Evolutionary conservation across 768 basidiomycete genomes (phyloP).

Genomic region (Russula dissimulans): DNA sequence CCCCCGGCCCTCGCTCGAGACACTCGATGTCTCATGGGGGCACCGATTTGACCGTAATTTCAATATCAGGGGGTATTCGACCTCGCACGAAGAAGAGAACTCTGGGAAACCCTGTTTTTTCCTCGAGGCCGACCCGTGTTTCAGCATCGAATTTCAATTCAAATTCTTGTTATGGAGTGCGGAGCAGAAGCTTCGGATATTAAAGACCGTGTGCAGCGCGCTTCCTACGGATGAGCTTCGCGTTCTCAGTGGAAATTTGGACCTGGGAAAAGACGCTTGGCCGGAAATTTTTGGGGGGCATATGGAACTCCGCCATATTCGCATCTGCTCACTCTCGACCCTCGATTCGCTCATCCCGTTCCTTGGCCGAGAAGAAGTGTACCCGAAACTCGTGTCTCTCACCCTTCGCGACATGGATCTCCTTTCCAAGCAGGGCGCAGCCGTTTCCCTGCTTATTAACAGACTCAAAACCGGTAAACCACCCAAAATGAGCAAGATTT

Average conservation of each 20-base stretch:
- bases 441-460: neutral
- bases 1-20: constrained; percentile 9
- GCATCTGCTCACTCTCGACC: constrained; percentile 3
- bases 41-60: constrained; percentile 5
- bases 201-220: constrained; percentile 4
- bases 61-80: constrained; percentile 1
- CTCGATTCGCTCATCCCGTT: constrained; percentile 2
- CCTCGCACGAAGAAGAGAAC: neutral
- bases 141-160: constrained; percentile 2
- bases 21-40: constrained; percentile 11
- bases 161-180: constrained; percentile 11
- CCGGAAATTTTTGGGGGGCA: constrained; percentile 1
- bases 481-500: neutral
- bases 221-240: constrained; percentile 5
- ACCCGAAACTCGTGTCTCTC: constrained; percentile 8
- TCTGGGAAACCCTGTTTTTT: neutral
- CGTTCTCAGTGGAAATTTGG: constrained; percentile 3
- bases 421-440: neutral
- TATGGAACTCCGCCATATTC: constrained; percentile 2
- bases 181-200: constrained; percentile 12
- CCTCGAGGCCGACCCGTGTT: neutral
- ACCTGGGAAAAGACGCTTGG: constrained; percentile 8
- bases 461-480: neutral
- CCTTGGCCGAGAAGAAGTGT: neutral
- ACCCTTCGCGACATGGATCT: neutral